Conservation (phyloP, 192 early-diverging fungal species). For the Bifiguratus adelaidae region DNA sequence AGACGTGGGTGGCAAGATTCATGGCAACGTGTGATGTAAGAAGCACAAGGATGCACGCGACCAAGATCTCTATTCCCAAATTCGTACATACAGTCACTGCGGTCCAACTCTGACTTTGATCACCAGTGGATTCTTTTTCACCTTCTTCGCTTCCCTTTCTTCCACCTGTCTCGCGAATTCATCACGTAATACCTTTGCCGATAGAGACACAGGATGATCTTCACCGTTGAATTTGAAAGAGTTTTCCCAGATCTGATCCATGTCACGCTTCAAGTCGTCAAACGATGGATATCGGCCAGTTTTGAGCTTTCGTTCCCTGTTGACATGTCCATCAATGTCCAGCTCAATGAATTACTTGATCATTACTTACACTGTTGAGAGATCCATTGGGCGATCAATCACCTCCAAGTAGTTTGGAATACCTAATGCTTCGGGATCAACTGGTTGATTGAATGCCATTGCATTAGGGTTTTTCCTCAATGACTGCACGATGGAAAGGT, state of each 20-base stretch:
- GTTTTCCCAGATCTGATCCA: constrained; percentile 56
- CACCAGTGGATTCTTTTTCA: background rate
- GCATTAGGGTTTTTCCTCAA: constrained; percentile 8
- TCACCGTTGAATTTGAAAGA: constrained; percentile 61
- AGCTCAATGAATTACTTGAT: background rate
- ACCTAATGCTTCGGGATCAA: constrained; percentile 6
- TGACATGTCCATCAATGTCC: background rate
- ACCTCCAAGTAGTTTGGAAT: constrained; percentile 28
- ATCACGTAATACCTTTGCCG: background rate
- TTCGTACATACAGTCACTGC: too few relatives aligned
- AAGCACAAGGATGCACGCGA: too few relatives aligned
- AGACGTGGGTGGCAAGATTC: too few relatives aligned
- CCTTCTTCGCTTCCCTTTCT: too few relatives aligned
- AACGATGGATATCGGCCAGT: constrained; percentile 29
- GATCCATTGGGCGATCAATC: constrained; percentile 65
- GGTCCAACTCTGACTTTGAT: background rate
- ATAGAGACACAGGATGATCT: constrained; percentile 15
- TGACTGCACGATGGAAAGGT: constrained; percentile 11
- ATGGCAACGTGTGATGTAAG: too few relatives aligned
- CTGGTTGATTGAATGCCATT: constrained; percentile 26
- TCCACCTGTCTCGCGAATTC: too few relatives aligned
- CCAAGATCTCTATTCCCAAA: too few relatives aligned
- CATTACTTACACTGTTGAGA: constrained; percentile 38
- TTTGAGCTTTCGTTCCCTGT: constrained; percentile 30
- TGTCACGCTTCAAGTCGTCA: constrained; percentile 45